Percentiles rank a stretch among this genome's conserved stretches.
phyloP scores from a whole-genome alignment of 1,139 yeast genomes.

The Spathaspora sp. region DNA sequence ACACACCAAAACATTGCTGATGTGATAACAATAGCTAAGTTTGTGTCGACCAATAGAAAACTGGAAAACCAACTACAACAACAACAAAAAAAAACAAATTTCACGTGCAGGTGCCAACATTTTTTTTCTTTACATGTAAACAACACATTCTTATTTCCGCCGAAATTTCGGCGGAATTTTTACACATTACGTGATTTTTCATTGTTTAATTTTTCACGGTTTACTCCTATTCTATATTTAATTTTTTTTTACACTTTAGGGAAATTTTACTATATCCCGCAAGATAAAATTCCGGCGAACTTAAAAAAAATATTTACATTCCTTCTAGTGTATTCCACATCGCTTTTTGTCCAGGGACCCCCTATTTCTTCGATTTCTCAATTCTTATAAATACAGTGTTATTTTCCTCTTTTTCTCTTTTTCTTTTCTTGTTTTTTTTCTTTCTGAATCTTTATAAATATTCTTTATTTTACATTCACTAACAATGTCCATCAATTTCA shows the following conservation, averaged over 20 bases:
- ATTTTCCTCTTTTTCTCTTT: slow-evolving; percentile 4
- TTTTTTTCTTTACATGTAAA: background rate
- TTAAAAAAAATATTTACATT: slow-evolving; percentile 1
- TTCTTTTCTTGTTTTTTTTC: background rate
- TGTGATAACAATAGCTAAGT: background rate
- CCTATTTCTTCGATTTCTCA: background rate
- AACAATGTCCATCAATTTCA: slow-evolving; percentile 47
- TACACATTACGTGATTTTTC: slow-evolving; percentile 5
- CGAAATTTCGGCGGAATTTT: slow-evolving; percentile 29
- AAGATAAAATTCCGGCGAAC: slow-evolving; percentile 6
- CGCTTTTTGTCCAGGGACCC: background rate
- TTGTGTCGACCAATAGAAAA: background rate
- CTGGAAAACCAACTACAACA: background rate
- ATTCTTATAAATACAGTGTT: slow-evolving; percentile 20
- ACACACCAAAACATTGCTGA: background rate
- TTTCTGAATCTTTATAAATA: background rate
- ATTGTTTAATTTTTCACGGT: background rate
- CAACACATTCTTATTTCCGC: slow-evolving; percentile 18
- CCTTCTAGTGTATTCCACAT: background rate
- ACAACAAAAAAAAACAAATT: background rate
- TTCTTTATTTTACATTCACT: background rate
- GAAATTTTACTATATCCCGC: background rate
- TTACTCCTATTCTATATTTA: background rate
- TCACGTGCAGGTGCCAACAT: slow-evolving; percentile 2
- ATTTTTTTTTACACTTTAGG: background rate